phyloP scores from a whole-genome alignment of 106 monocot species.

The Alisma plantagoaquatica region DNA sequence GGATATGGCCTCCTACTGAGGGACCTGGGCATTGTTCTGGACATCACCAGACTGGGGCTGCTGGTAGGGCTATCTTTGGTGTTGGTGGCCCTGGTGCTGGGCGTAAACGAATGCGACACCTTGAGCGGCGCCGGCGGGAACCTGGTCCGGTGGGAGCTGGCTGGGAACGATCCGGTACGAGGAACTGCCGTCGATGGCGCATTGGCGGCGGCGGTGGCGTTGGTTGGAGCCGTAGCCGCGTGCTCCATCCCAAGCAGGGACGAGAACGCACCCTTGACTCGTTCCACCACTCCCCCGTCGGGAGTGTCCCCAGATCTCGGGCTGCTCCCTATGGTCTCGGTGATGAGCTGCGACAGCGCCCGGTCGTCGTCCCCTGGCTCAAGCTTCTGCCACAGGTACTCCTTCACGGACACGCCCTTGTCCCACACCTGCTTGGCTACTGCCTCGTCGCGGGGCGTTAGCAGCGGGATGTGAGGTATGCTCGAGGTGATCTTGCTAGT shows the following conservation, averaged over 20 bases:
- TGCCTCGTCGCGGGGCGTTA: not conserved
- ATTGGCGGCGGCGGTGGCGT: too few species aligned
- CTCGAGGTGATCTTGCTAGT: constrained; percentile 20
- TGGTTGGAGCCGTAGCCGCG: not conserved
- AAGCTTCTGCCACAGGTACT: constrained; percentile 38
- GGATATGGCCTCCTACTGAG: too few species aligned
- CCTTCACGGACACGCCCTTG: constrained; percentile 32
- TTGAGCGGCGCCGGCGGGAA: too few species aligned
- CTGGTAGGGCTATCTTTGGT: too few species aligned
- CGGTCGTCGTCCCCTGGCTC: constrained; percentile 48
- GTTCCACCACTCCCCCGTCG: constrained; percentile 20
- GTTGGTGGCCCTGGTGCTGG: too few species aligned
- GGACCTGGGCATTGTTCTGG: too few species aligned
- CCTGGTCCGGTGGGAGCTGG: too few species aligned
- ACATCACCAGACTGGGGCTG: too few species aligned
- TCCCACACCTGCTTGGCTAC: constrained; percentile 22
- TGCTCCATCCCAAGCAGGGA: constrained; percentile 15
- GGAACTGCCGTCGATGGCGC: too few species aligned
- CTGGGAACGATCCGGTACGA: too few species aligned
- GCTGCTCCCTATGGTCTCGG: constrained; percentile 38
- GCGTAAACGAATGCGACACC: too few species aligned
- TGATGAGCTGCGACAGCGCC: constrained; percentile 45
- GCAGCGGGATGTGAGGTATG: constrained; percentile 4
- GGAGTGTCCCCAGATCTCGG: constrained; percentile 7
- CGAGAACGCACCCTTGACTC: constrained; percentile 19